Evolutionary conservation across 1,284 basidiomycete genomes (phyloP).

Genomic region (Cryptococcus sp.): DNA sequence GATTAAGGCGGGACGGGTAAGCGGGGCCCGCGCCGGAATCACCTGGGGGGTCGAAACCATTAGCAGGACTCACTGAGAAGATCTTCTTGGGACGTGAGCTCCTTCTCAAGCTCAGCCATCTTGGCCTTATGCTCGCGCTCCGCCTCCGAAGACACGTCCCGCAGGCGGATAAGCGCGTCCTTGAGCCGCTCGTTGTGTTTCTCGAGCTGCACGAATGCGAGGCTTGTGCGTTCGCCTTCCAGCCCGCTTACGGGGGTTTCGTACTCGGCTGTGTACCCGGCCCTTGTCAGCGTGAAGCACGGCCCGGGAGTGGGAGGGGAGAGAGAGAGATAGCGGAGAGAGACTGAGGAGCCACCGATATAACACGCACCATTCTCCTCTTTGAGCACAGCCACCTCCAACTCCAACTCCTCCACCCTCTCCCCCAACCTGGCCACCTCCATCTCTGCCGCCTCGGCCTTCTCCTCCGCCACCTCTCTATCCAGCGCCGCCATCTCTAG

Average conservation of each 20-base stretch:
- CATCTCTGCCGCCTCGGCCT: constrained; percentile 71
- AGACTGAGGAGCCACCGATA: background rate
- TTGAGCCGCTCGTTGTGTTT: constrained; percentile 95
- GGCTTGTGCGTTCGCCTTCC: constrained; percentile 57
- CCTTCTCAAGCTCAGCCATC: constrained; percentile 85
- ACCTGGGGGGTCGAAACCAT: no score
- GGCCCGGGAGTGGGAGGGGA: no score
- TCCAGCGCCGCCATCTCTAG: constrained; percentile 94
- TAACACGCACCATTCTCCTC: constrained; percentile 52
- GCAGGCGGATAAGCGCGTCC: constrained; percentile 84
- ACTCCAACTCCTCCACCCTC: constrained; percentile 71
- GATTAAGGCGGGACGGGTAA: background rate
- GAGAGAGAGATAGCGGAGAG: no score
- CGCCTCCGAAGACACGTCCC: constrained; percentile 81
- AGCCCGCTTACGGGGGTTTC: constrained; percentile 51
- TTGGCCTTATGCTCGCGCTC: constrained; percentile 79
- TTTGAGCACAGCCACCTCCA: constrained; percentile 76
- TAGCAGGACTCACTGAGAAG: constrained; percentile 34
- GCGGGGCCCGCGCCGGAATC: no score
- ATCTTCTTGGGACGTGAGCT: constrained; percentile 57
- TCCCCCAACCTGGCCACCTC: constrained; percentile 77
- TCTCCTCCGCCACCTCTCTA: constrained; percentile 95
- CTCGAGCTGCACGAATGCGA: constrained; percentile 87
- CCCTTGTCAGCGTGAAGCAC: background rate
- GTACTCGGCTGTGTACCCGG: constrained; percentile 38